Base-by-base conservation (phyloP, 192 early-diverging fungal genomes). In the Backusella australiensis region DNA sequence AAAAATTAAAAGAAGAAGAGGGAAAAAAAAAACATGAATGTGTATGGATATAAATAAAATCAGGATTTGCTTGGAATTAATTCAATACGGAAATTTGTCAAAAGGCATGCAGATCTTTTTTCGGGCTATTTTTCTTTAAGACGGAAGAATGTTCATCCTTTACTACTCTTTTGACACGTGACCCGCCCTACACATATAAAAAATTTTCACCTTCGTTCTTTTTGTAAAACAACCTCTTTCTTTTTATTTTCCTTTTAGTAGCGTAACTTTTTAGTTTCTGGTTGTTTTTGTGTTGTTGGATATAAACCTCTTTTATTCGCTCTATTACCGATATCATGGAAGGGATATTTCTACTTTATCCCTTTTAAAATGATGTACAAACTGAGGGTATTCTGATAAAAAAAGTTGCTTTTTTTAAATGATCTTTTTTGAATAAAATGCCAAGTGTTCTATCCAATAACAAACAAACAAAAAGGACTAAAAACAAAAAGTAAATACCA, bases 381-480 rank as follows among this genome's bases (percentile, higher is more conserved):
- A 63, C 56, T 63, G 56, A 63, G 56, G 56, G 56, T 63, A 63
- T 63, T 63, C 56, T 63, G 56, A 63, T 63, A 63, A 63, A 63
- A 63, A 63, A 29, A 63, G 12, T 63, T 63, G 32, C 32, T 63
- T 63, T 59, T 63, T 63, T 63, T 63, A 56, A 21, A 56, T 56
- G 53, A 26, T 63, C 12, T 63, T 63, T 63, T 26, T 12, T 63
- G 23, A 63, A 63, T 32, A 63, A 63, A 29, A 23, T 63, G 56
- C 26, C 11, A 63, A 63, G 56, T 29, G 56, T 63, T 63, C 23
- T 63, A 14, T 29, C 14, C 56, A 63, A 26, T 59, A 59, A 63
- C 56, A 63, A 63, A 63, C 56, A 63, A 63, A 63, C n/a, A 59
- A 59, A 59, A 63, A 49, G 46, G 17, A 49, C 17, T 49, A 49